Percentiles rank a stretch among this genome's conserved stretches.
These are phyloP conservation scores for Didymella keratinophila DNA, from an alignment of 2,329 filamentous ascomycete genomes.

Conservation along the genomic window DNA sequence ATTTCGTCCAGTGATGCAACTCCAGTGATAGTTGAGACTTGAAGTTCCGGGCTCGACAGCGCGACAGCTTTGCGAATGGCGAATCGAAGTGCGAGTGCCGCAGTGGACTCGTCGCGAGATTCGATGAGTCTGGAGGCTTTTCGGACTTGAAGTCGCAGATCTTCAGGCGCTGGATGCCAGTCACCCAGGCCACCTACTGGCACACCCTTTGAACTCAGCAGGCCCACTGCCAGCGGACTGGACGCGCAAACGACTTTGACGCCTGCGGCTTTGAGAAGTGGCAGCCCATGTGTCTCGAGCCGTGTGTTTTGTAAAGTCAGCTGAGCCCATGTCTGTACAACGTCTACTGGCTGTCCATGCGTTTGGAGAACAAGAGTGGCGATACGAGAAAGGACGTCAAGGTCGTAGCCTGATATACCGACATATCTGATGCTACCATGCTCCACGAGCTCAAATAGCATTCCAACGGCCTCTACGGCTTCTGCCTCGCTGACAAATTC, in stretches of 20 bases:
- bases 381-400: background rate
- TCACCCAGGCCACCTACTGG: conserved; percentile 8
- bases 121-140: background rate
- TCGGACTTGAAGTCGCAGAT: background rate
- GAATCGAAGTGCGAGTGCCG: conserved; percentile 4
- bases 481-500: conserved; percentile 5
- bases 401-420: conserved; percentile 7
- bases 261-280: conserved; percentile 3
- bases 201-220: conserved; percentile 5
- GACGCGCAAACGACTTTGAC: conserved; percentile 6
- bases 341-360: conserved; percentile 3
- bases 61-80: conserved; percentile 3
- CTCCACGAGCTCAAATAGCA: conserved; percentile 1
- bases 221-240: conserved; percentile 3
- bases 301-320: conserved; percentile 8
- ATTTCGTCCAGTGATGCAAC: conserved; percentile 6
- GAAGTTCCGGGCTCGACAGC: background rate
- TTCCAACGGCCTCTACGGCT: conserved; percentile 1
- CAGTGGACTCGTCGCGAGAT: conserved; percentile 1
- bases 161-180: conserved; percentile 8
- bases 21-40: conserved; percentile 6
- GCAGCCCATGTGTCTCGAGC: background rate
- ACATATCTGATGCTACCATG: background rate
- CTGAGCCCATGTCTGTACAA: conserved; percentile 9
- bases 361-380: conserved; percentile 2